Conservation (phyloP, 495 filamentous ascomycete species). For the Tuber melanosporum region DNA sequence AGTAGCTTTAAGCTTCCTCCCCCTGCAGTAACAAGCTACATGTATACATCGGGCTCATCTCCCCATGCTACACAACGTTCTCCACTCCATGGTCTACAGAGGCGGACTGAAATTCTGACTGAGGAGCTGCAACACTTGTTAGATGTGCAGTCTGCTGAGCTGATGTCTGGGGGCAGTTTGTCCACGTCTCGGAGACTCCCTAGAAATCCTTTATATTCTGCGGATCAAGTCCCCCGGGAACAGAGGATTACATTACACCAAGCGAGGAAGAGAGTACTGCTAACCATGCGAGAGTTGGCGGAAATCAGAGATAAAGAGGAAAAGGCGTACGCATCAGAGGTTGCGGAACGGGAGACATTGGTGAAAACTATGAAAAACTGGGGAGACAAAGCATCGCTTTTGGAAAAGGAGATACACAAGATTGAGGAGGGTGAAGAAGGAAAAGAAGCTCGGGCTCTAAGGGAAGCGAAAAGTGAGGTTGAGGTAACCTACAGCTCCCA, state of each 20-base stretch:
- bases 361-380: conserved; percentile 58
- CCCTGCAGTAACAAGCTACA: conserved; percentile 30
- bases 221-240: conserved; percentile 6
- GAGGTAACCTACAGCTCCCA: conserved; percentile 8
- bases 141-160: conserved; percentile 75
- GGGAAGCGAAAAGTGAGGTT: conserved; percentile 42
- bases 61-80: conserved; percentile 28
- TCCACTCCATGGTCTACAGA: conserved; percentile 45
- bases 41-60: conserved; percentile 25
- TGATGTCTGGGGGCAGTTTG: conserved; percentile 46
- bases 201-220: not conserved
- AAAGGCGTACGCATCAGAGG: conserved; percentile 53
- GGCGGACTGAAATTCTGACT: conserved; percentile 59
- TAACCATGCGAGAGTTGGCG: conserved; percentile 64
- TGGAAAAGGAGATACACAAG: conserved; percentile 56
- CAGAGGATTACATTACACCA: conserved; percentile 25
- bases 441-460: conserved; percentile 36
- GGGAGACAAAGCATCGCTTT: conserved; percentile 50
- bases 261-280: conserved; percentile 64
- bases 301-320: conserved; percentile 66
- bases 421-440: conserved; percentile 49
- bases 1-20: conserved; percentile 27
- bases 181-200: conserved; percentile 12
- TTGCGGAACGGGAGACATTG: conserved; percentile 53
- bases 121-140: conserved; percentile 70